These are phyloP conservation scores for Penicillium bialowiezense DNA, from an alignment of 495 filamentous ascomycete genomes.

Conservation along the genomic window DNA sequence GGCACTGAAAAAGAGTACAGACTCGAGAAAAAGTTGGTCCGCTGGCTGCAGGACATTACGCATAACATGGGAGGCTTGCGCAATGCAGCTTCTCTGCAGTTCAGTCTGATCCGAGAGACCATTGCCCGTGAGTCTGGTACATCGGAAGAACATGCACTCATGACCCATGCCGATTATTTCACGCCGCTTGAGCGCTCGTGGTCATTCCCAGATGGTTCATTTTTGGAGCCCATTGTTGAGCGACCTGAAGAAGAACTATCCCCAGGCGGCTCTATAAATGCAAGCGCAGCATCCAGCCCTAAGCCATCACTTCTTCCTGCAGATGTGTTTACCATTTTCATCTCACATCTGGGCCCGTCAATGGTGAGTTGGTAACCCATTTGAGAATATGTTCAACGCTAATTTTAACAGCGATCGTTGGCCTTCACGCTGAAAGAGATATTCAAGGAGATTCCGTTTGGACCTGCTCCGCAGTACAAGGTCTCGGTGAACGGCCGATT, in stretches of 20 bases:
- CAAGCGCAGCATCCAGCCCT: constrained; percentile 10
- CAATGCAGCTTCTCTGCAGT: constrained; percentile 86
- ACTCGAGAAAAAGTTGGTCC: constrained; percentile 74
- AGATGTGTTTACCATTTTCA: constrained; percentile 87
- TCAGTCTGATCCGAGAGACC: constrained; percentile 70
- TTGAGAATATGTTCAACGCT: too few relatives aligned
- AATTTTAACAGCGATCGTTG: constrained; percentile 66
- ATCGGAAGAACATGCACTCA: constrained; percentile 1
- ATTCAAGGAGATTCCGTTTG: constrained; percentile 82
- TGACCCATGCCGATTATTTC: constrained; percentile 14
- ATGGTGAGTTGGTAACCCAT: constrained; percentile 60
- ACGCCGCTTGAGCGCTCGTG: constrained; percentile 27
- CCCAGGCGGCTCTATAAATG: constrained; percentile 21
- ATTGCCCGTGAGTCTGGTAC: constrained; percentile 21
- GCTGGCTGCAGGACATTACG: constrained; percentile 80
- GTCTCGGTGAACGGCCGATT: constrained; percentile 78
- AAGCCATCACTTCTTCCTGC: constrained; percentile 50
- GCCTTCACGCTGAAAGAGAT: constrained; percentile 87
- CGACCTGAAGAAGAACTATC: constrained; percentile 58
- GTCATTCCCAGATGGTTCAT: constrained; percentile 38
- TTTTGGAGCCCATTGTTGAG: constrained; percentile 65
- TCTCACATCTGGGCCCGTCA: constrained; percentile 80
- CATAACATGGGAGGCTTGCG: constrained; percentile 90
- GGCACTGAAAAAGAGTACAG: constrained; percentile 82
- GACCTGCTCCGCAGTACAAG: constrained; percentile 55